A percentile compares a stretch with the other conserved stretches of the same genome.
These are phyloP conservation scores for Ajuga reptans DNA, from an alignment of 305 asterid species.

Conservation along the genomic window DNA sequence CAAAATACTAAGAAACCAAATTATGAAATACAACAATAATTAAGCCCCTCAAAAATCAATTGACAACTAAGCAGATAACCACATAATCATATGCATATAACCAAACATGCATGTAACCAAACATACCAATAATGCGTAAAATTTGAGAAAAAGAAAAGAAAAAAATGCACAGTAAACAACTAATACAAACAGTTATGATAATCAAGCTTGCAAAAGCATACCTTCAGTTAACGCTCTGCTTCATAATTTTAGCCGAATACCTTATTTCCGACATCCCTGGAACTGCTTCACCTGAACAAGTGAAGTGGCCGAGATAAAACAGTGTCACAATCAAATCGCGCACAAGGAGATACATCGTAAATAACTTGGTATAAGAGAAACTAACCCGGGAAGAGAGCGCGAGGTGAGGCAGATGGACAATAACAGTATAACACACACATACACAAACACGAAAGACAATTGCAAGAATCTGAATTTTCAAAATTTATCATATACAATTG, in stretches of 20 bases:
- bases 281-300: neutral
- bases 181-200: neutral
- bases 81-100: neutral
- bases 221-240: neutral
- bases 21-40: neutral
- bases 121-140: neutral
- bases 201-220: constrained; percentile 12
- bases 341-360: neutral
- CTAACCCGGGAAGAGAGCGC: constrained; percentile 10
- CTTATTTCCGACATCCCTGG: neutral
- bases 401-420: neutral
- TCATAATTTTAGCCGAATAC: neutral
- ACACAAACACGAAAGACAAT: too few relatives aligned
- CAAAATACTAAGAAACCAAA: neutral
- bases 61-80: neutral
- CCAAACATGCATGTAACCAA: neutral
- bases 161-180: neutral
- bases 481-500: neutral
- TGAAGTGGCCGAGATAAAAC: neutral
- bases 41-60: neutral
- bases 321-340: neutral
- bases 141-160: neutral
- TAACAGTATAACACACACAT: neutral
- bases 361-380: neutral
- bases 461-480: neutral